Conservation (phyloP, 2,329 filamentous ascomycete species). For the Beauveria sp. region DNA sequence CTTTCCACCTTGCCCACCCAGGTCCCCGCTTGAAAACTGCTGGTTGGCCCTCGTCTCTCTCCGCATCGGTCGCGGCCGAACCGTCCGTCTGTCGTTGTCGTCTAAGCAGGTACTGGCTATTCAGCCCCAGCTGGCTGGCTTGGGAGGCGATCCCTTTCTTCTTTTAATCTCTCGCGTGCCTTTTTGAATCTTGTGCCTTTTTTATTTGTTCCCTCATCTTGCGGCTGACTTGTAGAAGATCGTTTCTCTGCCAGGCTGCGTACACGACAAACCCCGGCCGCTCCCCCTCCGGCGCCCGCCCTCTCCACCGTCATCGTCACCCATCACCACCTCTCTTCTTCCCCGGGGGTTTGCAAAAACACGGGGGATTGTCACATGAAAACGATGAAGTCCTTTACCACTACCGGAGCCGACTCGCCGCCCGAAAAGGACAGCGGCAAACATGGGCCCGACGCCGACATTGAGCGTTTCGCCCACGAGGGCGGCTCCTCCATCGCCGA, state of each 20-base stretch:
- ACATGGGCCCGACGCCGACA: background rate
- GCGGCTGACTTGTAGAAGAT: background rate
- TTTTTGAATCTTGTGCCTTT: background rate
- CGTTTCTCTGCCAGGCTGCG: background rate
- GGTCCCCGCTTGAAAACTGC: background rate
- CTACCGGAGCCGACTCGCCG: background rate
- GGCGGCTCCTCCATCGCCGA: slow-evolving; percentile 8
- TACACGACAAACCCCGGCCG: background rate
- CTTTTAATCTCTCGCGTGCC: background rate
- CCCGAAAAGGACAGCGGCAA: slow-evolving; percentile 1
- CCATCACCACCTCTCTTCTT: background rate
- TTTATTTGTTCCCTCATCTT: background rate
- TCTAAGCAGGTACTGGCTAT: background rate
- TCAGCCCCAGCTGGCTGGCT: background rate
- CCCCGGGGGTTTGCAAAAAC: background rate
- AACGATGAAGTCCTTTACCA: too few relatives aligned
- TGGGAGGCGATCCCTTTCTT: background rate
- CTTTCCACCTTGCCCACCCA: background rate
- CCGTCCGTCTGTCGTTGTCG: background rate
- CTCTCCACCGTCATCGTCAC: background rate
- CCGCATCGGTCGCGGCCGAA: slow-evolving; percentile 1
- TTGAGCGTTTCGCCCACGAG: background rate
- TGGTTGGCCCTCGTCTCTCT: background rate
- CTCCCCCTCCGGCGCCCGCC: background rate
- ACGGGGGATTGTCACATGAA: background rate